Evolutionary conservation across 331 rosid genomes (phyloP), one percentile per base, ranked within the genome.

Genomic region (Saraca asoca): DNA sequence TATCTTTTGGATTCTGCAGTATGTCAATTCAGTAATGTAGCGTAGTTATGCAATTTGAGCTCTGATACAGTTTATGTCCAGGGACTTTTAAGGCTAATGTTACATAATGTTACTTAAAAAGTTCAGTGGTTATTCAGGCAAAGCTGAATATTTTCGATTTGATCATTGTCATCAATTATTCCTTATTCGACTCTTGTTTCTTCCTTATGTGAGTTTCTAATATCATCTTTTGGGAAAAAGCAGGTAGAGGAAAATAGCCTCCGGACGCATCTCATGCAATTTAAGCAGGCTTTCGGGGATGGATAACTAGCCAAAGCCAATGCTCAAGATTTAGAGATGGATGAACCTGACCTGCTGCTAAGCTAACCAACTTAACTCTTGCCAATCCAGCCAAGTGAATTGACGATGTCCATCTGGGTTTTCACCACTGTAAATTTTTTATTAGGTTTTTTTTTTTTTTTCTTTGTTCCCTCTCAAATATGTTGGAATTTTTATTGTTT

Each of bases 171-270:
- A 51, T 38, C 19, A 17, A 45, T 15, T 39, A n/a, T 34, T 17
- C n/a, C 18, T 9, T 48, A 48, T 12, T 7, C 9, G 9, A 16
- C 31, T 7, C 13, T 48, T 0, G 18, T 4, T 12, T 7, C 18
- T 0, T 34, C 19, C 16, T 44, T 38, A 10, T 55, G 6, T 24
- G 24, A 35, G 55, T 66, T 52, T 73, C 70, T 68, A 68, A 72
- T 34, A 39, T 39, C 31, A 1, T 24, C 1, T 24, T 76, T 59
- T 69, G 62, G 70, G 62, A 48, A 19, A 58, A 79, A 73, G 54
- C 85, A 94, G 99, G 96, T 75, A n/a, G 91, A 88, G 81, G 93
- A 88, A 78, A 80, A 68, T 81, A 94, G 99, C 79, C 85, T 94
- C 68, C 81, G 80, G 71, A 83, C 99, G 7, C 96, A 94, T 77